Evolutionary conservation across 2,329 filamentous ascomycete genomes (phyloP).

Genomic region (Alternaria gansuensis): DNA sequence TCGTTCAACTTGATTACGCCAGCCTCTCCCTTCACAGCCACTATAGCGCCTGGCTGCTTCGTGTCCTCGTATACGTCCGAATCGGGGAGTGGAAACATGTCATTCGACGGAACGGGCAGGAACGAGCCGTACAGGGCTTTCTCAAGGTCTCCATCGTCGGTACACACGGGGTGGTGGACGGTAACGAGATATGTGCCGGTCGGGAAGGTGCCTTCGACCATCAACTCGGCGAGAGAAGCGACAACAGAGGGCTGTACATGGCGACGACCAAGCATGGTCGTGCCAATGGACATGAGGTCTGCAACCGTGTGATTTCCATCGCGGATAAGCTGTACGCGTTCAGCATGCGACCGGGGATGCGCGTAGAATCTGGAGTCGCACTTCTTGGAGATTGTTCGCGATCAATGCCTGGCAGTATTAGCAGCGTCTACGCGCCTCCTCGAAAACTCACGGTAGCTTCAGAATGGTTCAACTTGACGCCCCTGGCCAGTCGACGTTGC

Average conservation of each 20-base stretch:
- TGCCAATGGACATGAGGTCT: constrained; percentile 90
- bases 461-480: constrained; percentile 86
- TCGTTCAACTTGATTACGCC: constrained; percentile 74
- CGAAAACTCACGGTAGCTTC: constrained; percentile 75
- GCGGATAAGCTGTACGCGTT: constrained; percentile 74
- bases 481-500: constrained; percentile 85
- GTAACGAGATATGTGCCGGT: constrained; percentile 93
- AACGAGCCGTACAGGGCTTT: constrained; percentile 92
- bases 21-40: constrained; percentile 72
- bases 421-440: neutral
- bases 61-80: constrained; percentile 71
- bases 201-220: constrained; percentile 93
- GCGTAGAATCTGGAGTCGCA: constrained; percentile 46
- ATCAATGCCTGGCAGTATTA: constrained; percentile 72
- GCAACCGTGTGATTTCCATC: constrained; percentile 93
- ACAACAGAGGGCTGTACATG: constrained; percentile 88
- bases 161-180: constrained; percentile 86
- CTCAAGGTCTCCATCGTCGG: constrained; percentile 85
- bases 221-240: constrained; percentile 80
- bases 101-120: constrained; percentile 76
- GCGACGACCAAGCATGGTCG: constrained; percentile 90
- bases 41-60: constrained; percentile 80
- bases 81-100: constrained; percentile 72
- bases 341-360: constrained; percentile 27
- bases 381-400: constrained; percentile 87